These are phyloP conservation scores for Xylariales sp. DNA, from an alignment of 2,329 filamentous ascomycete species.

Conservation along the genomic window DNA sequence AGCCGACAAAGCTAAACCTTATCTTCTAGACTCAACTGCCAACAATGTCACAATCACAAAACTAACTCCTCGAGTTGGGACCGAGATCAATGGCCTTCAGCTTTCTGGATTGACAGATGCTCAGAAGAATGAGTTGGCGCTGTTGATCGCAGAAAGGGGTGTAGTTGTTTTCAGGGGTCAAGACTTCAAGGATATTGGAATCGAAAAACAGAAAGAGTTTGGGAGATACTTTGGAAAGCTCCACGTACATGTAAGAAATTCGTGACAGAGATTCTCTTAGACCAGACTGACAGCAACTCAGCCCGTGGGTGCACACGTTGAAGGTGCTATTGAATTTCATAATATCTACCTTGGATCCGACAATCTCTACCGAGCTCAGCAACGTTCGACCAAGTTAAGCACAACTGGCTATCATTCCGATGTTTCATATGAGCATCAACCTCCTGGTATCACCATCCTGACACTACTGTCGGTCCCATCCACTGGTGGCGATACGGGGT, in stretches of 20 bases:
- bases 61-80: conserved; percentile 22
- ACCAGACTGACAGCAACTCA: conserved; percentile 12
- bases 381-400: conserved; percentile 29
- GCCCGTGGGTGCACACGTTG: conserved; percentile 38
- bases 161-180: conserved; percentile 24
- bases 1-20: conserved; percentile 37
- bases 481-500: conserved; percentile 34
- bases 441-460: conserved; percentile 36
- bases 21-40: conserved; percentile 31
- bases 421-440: conserved; percentile 37
- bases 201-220: conserved; percentile 33
- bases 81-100: conserved; percentile 22
- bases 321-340: conserved; percentile 38
- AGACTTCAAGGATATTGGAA: conserved; percentile 31
- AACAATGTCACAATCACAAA: conserved; percentile 20
- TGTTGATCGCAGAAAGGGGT: conserved; percentile 22
- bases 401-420: conserved; percentile 36
- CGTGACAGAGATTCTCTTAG: background rate
- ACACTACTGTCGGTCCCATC: conserved; percentile 31
- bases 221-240: conserved; percentile 33
- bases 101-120: conserved; percentile 21
- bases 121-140: conserved; percentile 22
- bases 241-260: conserved; percentile 31
- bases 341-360: conserved; percentile 42
- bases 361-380: conserved; percentile 35